Conservation (phyloP, 179 eudicot species). For the Silene coronaria region DNA sequence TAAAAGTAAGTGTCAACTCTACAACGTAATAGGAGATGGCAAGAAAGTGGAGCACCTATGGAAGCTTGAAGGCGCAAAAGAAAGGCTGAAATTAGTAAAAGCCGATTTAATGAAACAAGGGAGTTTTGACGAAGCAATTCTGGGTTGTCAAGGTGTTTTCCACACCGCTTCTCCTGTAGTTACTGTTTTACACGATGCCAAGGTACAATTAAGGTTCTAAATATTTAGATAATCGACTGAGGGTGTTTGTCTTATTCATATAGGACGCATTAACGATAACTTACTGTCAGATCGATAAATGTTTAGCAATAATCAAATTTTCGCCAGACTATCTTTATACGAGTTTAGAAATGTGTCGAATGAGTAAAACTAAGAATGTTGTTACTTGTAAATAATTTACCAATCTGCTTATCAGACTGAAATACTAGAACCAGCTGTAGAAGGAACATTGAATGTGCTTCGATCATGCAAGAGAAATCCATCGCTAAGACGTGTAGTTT, state of each 20-base stretch:
- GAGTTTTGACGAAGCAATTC: constrained; percentile 73
- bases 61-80: constrained; percentile 83
- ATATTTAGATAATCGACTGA: background rate
- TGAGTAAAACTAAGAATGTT: background rate
- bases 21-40: constrained; percentile 37
- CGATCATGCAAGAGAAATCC: constrained; percentile 86
- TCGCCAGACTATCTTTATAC: too few species aligned
- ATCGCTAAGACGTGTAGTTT: constrained; percentile 65
- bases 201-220: constrained; percentile 31
- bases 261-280: background rate
- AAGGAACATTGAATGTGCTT: constrained; percentile 81
- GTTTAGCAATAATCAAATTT: too few species aligned
- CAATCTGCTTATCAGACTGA: constrained; percentile 39
- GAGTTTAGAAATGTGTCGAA: too few species aligned
- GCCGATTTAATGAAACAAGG: constrained; percentile 74
- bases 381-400: background rate
- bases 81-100: constrained; percentile 60
- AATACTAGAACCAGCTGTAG: constrained; percentile 70
- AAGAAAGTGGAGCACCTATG: constrained; percentile 63
- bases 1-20: background rate
- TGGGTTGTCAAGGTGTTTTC: constrained; percentile 79
- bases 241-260: background rate
- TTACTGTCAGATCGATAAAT: too few species aligned
- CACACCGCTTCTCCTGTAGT: constrained; percentile 88
- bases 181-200: constrained; percentile 43